phyloP scores from a whole-genome alignment of 371 early-diverging fungal species.

The Conidiobolus coronatus region DNA sequence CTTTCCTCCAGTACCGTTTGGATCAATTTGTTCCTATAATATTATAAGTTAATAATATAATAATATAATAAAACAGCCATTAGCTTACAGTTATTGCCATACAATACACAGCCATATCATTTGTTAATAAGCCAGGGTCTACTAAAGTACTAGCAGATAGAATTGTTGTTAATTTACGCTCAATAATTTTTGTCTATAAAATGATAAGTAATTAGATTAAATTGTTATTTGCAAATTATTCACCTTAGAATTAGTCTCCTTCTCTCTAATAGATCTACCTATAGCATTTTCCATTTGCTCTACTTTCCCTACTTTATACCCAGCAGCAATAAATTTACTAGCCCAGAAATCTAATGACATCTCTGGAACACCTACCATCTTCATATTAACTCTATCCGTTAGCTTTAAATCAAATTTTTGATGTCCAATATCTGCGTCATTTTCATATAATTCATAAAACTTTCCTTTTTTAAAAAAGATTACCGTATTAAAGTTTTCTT shows the following conservation, averaged over 20 bases:
- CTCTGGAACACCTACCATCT: constrained; percentile 99
- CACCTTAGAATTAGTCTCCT: constrained; percentile 9
- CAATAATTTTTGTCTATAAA: constrained; percentile 64
- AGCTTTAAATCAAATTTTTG: constrained; percentile 91
- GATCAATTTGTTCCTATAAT: constrained; percentile 13
- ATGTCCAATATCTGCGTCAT: constrained; percentile 97
- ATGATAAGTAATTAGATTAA: too few species aligned
- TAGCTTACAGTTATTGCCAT: constrained; percentile 58
- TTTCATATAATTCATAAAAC: constrained; percentile 98
- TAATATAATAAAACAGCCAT: neutral
- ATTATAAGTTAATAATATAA: neutral
- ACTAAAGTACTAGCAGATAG: constrained; percentile 91
- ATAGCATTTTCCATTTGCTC: constrained; percentile 97
- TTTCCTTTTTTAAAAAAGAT: constrained; percentile 99
- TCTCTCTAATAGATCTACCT: constrained; percentile 86
- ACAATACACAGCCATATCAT: constrained; percentile 78
- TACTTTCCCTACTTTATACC: constrained; percentile 90
- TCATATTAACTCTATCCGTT: constrained; percentile 95
- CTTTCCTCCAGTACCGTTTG: constrained; percentile 13
- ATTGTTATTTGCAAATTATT: constrained; percentile 2
- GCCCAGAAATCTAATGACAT: constrained; percentile 90
- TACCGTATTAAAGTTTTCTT: constrained; percentile 82
- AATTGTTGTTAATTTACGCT: constrained; percentile 83
- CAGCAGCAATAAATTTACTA: constrained; percentile 86
- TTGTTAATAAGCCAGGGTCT: constrained; percentile 65